Evolutionary conservation across 257 asterid genomes (phyloP).

Genomic region (Petrea volubilis): DNA sequence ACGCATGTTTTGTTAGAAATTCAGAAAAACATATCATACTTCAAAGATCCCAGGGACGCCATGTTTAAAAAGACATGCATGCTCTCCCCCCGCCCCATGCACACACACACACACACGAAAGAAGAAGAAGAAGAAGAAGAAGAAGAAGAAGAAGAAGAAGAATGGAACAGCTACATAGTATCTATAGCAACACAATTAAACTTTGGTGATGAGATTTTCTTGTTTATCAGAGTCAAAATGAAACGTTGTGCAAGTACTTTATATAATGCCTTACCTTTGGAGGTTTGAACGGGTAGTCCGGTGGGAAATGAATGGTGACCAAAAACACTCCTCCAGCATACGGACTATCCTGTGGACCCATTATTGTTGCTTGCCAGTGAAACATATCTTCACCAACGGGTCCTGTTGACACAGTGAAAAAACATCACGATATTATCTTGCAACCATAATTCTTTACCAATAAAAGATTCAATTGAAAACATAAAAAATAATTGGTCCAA

Average conservation of each 20-base stretch:
- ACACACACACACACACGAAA: too few species aligned
- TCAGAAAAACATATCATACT: background rate
- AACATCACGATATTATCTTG: background rate
- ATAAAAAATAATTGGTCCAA: too few species aligned
- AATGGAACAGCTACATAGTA: background rate
- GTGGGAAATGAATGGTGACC: slow-evolving; percentile 70
- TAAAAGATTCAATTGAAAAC: too few species aligned
- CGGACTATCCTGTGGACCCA: slow-evolving; percentile 86
- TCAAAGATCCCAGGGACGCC: too few species aligned
- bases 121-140: too few species aligned
- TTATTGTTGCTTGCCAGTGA: slow-evolving; percentile 81
- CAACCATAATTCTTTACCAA: background rate
- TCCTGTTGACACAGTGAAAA: slow-evolving; percentile 39
- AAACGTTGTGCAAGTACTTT: background rate
- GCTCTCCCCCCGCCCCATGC: background rate
- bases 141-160: background rate
- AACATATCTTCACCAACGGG: slow-evolving; percentile 89
- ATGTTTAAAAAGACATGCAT: background rate
- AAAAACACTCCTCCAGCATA: slow-evolving; percentile 77
- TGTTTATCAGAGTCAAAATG: background rate
- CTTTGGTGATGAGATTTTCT: background rate
- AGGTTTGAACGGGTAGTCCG: slow-evolving; percentile 84
- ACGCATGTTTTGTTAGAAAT: background rate
- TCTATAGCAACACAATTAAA: background rate
- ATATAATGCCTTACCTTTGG: slow-evolving; percentile 50